These are phyloP conservation scores for Lichtheimia ramosa DNA, from an alignment of 371 early-diverging fungal genomes.

Conservation along the genomic window DNA sequence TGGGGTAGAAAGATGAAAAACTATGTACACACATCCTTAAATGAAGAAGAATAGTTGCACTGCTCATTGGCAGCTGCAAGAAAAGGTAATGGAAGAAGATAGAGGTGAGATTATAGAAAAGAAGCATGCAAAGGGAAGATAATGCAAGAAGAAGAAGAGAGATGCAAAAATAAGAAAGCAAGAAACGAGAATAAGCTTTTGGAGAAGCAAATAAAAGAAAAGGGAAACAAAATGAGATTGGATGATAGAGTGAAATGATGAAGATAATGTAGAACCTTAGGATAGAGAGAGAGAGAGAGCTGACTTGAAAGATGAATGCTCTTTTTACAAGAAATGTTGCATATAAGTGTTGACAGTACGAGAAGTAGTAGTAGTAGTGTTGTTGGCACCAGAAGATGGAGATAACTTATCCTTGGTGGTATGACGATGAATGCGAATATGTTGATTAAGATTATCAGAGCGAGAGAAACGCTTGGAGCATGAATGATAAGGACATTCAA, in stretches of 20 bases:
- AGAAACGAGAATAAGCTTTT: constrained; percentile 11
- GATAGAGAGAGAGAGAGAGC: neutral
- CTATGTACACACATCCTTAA: constrained; percentile 4
- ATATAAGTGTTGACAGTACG: constrained; percentile 14
- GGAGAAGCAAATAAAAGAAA: constrained; percentile 9
- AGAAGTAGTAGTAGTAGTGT: too few relatives aligned
- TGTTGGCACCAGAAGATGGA: neutral
- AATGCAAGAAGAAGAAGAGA: neutral
- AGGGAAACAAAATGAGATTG: constrained; percentile 3
- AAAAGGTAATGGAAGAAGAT: constrained; percentile 1
- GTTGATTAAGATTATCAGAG: constrained; percentile 72
- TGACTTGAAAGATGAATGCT: neutral
- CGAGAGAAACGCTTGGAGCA: constrained; percentile 62
- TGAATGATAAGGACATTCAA: constrained; percentile 52
- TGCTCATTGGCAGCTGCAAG: neutral
- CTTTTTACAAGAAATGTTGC: constrained; percentile 19
- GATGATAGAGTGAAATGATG: constrained; percentile 3
- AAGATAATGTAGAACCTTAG: neutral
- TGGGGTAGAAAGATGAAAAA: neutral
- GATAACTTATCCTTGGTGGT: constrained; percentile 22
- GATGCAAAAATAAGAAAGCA: constrained; percentile 1
- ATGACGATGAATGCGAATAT: constrained; percentile 54
- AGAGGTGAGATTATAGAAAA: neutral
- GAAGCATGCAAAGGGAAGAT: neutral
- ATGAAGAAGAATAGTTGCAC: neutral